Percentiles rank a stretch among this genome's conserved stretches.
Conservation (phyloP, 2,329 filamentous ascomycete species). For the Didymella sp. region DNA sequence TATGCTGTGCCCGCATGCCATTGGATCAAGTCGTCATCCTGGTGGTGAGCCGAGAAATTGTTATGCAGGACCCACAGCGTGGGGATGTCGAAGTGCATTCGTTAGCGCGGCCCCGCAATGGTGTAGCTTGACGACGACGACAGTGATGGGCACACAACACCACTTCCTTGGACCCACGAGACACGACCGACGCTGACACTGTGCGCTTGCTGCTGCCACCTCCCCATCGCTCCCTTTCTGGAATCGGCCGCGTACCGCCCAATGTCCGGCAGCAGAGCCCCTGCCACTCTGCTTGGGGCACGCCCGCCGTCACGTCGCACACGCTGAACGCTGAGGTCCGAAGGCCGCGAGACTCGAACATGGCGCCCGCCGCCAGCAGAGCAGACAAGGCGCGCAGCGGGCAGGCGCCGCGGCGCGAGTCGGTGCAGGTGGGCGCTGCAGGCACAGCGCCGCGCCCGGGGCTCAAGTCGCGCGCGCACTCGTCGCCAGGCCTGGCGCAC, state of each 20-base stretch:
- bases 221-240: neutral
- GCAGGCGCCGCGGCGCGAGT: conserved; percentile 17
- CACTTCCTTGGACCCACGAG: neutral
- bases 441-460: conserved; percentile 30
- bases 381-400: conserved; percentile 36
- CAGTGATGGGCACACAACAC: neutral
- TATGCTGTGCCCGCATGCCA: neutral
- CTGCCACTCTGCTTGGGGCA: conserved; percentile 30
- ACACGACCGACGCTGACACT: neutral
- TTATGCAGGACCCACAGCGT: neutral
- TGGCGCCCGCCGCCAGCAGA: neutral
- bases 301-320: conserved; percentile 24
- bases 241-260: neutral
- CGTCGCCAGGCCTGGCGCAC: conserved; percentile 44
- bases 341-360: too few species aligned
- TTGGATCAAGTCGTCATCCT: neutral
- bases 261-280: conserved; percentile 35
- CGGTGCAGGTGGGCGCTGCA: conserved; percentile 10
- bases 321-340: conserved; percentile 2
- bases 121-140: neutral
- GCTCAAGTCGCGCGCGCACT: conserved; percentile 48
- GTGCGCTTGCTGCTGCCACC: neutral
- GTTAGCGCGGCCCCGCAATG: neutral
- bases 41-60: neutral
- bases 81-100: neutral